Base-by-base conservation (phyloP, 2,329 filamentous ascomycete species). In the Talaromyces sp. region DNA sequence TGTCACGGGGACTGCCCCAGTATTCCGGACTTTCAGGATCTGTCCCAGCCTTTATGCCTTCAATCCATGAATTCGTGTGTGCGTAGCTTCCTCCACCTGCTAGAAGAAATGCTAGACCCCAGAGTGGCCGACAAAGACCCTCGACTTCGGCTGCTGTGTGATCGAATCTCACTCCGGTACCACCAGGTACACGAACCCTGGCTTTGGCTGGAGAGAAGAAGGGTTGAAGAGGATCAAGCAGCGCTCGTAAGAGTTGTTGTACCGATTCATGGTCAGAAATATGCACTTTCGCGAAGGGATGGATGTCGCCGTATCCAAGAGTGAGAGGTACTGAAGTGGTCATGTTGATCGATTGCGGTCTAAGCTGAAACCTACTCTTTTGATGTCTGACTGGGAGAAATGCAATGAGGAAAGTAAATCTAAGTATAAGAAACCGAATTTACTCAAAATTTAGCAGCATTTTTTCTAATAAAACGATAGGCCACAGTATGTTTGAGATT, bases 21-120 rank as follows among this genome's bases (percentile, higher is more conserved):
- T 69, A 72, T 22, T 72, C 70, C 3, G 63, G 19, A 56, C 71
- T 67, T 3, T 58, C 11, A 7, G 70, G 70, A 54, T 72, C 68
- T 5, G 69, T 71, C 0, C 69, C 70, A 41, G 56, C 45, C 11
- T 57, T 63, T 2, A 59, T 54, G 15, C 62, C 62, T 19, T 57
- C 41, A 33, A 52, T 22, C 39, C 33, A 63, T 31, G 49, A 13
- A 27, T 52, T 3, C 2, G 27, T 19, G 9, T 52, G 3, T n/a
- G 27, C 7, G 1, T 52, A 52, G 17, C 8, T 52, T 52, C 49
- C 49, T 33, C 49, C 49, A 15, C 49, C 49, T 33, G 49, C 49
- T 11, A 52, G 13, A 31, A 52, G 49, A 52, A 52, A 52, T 33
- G 25, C 49, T 33, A 52, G 49, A 52, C 49, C 62, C 41, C 52